These are phyloP conservation scores for Aristolochia contorta DNA, from an alignment of 164 flowering plant species.

Conservation along the genomic window DNA sequence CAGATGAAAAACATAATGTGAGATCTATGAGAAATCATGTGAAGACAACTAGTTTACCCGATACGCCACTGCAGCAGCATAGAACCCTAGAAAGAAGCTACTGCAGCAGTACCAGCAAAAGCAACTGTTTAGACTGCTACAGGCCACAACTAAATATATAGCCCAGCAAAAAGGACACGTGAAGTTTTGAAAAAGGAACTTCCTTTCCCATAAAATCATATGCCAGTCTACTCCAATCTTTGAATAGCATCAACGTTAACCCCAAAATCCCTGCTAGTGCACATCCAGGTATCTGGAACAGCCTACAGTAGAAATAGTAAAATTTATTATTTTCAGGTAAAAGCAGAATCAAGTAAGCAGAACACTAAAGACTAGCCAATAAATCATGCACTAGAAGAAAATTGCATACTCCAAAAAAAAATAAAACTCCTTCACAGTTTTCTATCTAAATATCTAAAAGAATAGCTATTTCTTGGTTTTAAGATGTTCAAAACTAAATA, in stretches of 20 bases:
- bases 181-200: constrained; percentile 31
- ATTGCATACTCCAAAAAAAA: no score
- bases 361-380: no score
- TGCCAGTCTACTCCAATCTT: constrained; percentile 27
- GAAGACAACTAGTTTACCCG: constrained; percentile 18
- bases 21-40: neutral
- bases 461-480: no score
- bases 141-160: constrained; percentile 32
- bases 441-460: no score
- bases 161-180: constrained; percentile 39
- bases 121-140: constrained; percentile 16
- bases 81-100: constrained; percentile 24
- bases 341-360: no score
- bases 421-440: no score
- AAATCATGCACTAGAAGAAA: no score
- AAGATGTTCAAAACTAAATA: no score
- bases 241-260: constrained; percentile 25
- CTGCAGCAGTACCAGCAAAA: constrained; percentile 17
- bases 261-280: constrained; percentile 22
- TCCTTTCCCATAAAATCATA: constrained; percentile 34
- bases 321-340: no score
- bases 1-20: no score
- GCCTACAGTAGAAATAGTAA: constrained; percentile 13
- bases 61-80: constrained; percentile 31
- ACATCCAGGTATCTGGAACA: constrained; percentile 30